Base-by-base conservation (phyloP, 345 rosid genomes). In the Noccaea bulbosa region DNA sequence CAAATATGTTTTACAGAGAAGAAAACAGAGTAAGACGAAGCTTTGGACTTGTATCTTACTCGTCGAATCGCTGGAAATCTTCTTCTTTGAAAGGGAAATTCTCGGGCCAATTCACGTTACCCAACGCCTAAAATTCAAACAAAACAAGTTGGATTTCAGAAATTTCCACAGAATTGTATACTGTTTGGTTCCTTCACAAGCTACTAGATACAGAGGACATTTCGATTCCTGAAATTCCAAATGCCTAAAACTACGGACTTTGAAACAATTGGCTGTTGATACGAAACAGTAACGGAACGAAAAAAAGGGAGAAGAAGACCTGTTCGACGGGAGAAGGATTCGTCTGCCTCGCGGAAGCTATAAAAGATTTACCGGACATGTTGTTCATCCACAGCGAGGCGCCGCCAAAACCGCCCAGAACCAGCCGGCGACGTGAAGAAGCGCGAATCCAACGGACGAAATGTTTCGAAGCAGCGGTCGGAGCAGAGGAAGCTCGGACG, bases 11-110 rank as follows among this genome's bases (percentile, higher is more conserved):
- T 34, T 6, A 20, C 40, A 48, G 52, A 68, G 24, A 50, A 53
- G 1, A 46, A 62, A 69, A 53, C 37, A 62, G 67, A 60, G 67
- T 10, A 65, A 52, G 62, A 62, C 44, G 34, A 44, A 24, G 52
- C 43, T 16, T 2, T 70, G 24, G 16, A 17, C n/a, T 5, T 40
- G 8, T 3, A 57, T 24, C 62, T 74, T 83, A 93, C 98, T 88
- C 97, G 51, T 93, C 97, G 66, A 79, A 88, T 33, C 98, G 88
- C 80, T 86, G 97, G 66, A 90, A 90, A 75, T 90, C 93, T 80
- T 88, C 96, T 44, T 84, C 89, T 82, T 85, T 90, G 85, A 90
- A 88, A 33, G 96, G 98, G 56, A 87, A 88, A 62, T 74, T 88
- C 75, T 88, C 96, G 5, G 96, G 98, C 97, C 97, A 90, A 9